These are phyloP conservation scores for Pelargonium cotyledonis DNA, from an alignment of 441 rosid species.

Conservation along the genomic window DNA sequence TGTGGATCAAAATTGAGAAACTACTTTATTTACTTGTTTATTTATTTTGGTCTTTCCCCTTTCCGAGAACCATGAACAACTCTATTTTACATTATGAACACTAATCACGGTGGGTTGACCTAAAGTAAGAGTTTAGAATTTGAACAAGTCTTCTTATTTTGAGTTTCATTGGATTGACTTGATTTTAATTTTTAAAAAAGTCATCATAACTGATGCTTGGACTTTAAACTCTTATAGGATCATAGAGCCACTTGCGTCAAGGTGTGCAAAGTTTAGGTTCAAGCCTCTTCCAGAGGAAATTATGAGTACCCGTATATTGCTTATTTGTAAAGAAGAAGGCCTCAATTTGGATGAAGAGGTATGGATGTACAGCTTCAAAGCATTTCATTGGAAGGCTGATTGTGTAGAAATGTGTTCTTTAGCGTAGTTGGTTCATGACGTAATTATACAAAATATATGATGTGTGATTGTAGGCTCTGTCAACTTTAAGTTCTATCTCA, in stretches of 20 bases:
- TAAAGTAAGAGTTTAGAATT: neutral
- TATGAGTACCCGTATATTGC: conserved; percentile 69
- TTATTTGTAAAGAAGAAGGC: conserved; percentile 86
- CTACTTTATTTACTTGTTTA: neutral
- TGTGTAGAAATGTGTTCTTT: conserved; percentile 7
- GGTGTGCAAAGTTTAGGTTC: conserved; percentile 98
- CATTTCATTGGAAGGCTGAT: conserved; percentile 14
- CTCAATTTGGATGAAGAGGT: conserved; percentile 69
- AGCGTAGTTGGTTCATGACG: conserved; percentile 3
- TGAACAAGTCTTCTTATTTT: neutral
- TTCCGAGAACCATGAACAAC: neutral
- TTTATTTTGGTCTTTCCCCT: neutral
- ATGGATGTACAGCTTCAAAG: conserved; percentile 15
- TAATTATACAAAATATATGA: conserved; percentile 3
- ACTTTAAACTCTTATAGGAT: conserved; percentile 41
- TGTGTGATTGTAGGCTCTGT: conserved; percentile 50
- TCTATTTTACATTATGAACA: neutral
- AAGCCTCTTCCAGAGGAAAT: conserved; percentile 92
- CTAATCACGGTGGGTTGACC: neutral
- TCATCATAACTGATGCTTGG: conserved; percentile 2
- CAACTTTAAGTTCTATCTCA: conserved; percentile 75
- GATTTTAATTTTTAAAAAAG: neutral
- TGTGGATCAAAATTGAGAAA: neutral
- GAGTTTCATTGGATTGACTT: neutral
- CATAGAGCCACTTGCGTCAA: conserved; percentile 97